These are phyloP conservation scores for Alloteropsis angusta DNA, from an alignment of 202 grass and related monocot species.

Conservation along the genomic window DNA sequence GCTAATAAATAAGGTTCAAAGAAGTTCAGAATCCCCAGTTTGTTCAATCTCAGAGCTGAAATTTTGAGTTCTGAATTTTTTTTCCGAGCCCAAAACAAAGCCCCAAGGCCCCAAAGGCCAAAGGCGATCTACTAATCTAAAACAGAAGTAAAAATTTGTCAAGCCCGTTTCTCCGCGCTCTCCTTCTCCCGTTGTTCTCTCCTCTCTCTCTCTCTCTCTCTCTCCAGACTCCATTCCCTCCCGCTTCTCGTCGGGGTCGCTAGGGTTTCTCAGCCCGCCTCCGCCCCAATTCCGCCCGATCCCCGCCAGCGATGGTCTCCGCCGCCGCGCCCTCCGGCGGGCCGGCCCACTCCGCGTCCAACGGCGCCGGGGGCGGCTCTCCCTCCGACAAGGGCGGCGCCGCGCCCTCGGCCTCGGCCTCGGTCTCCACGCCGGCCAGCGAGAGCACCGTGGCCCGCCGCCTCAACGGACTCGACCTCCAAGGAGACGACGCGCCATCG, in stretches of 20 bases:
- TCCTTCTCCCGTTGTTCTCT: too few relatives aligned
- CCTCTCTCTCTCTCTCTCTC: too few relatives aligned
- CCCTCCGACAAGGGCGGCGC: conserved; percentile 16
- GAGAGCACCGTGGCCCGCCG: conserved; percentile 77
- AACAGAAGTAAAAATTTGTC: neutral
- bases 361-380: conserved; percentile 39
- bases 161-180: conserved; percentile 34
- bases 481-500: conserved; percentile 58
- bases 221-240: conserved; percentile 7
- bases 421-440: conserved; percentile 58
- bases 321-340: conserved; percentile 35
- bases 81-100: neutral
- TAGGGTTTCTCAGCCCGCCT: conserved; percentile 34
- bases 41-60: neutral
- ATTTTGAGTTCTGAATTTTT: neutral
- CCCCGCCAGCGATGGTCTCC: conserved; percentile 30
- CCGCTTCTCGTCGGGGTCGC: neutral
- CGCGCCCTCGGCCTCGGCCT: conserved; percentile 29
- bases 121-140: neutral
- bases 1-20: neutral
- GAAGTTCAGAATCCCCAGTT: neutral
- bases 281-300: conserved; percentile 21
- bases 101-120: neutral
- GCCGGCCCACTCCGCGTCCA: conserved; percentile 52
- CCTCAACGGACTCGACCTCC: conserved; percentile 66